phyloP scores from a whole-genome alignment of 305 asterid species.

The Rubia tinctorum region DNA sequence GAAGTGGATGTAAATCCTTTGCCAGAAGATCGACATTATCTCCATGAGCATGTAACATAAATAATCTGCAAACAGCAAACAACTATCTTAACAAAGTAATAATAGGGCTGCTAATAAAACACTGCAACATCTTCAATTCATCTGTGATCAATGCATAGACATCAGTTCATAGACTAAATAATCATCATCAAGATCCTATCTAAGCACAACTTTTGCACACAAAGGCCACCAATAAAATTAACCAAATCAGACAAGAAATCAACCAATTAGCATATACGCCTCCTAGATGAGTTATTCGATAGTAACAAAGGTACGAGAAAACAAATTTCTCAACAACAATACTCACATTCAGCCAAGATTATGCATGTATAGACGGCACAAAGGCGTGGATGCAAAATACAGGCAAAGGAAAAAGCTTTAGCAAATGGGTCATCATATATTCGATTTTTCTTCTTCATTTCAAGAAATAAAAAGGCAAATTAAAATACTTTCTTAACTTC shows the following conservation, averaged over 20 bases:
- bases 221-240: neutral
- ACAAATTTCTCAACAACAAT: too few species aligned
- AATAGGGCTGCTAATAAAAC: neutral
- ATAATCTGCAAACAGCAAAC: conserved; percentile 45
- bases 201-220: neutral
- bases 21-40: conserved; percentile 44
- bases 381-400: neutral
- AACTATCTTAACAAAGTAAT: conserved; percentile 2
- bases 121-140: neutral
- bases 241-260: neutral
- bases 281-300: neutral
- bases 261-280: neutral
- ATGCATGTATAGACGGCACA: neutral
- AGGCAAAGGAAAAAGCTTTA: neutral
- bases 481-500: too few species aligned
- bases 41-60: conserved; percentile 57
- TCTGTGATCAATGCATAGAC: neutral
- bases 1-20: conserved; percentile 62
- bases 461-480: neutral
- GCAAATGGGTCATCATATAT: neutral
- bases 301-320: neutral
- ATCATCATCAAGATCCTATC: neutral
- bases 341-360: neutral
- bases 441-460: neutral
- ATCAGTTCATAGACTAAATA: neutral